Evolutionary conservation across 1,284 basidiomycete species (phyloP).

Genomic region (Cutaneotrichosporon cavernicola): DNA sequence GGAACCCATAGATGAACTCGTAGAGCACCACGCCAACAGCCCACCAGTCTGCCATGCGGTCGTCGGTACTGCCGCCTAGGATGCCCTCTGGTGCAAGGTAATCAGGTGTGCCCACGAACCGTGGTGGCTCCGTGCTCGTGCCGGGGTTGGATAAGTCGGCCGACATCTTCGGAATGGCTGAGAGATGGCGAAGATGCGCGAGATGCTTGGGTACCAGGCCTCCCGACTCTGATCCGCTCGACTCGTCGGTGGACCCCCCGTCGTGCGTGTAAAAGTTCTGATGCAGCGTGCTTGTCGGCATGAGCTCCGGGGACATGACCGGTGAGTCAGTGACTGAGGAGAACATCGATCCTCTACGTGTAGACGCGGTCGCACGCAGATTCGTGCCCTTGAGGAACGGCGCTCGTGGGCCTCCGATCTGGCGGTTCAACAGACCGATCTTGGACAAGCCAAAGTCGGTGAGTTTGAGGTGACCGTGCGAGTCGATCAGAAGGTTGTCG

Average conservation of each 20-base stretch:
- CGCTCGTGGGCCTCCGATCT: conserved; percentile 71
- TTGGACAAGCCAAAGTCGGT: conserved; percentile 97
- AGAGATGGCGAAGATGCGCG: conserved; percentile 53
- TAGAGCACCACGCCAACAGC: conserved; percentile 97
- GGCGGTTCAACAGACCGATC: conserved; percentile 94
- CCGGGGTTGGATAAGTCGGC: conserved; percentile 31
- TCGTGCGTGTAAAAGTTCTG: conserved; percentile 70
- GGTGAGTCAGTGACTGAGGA: conserved; percentile 59
- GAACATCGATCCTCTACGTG: conserved; percentile 60
- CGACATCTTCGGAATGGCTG: conserved; percentile 56
- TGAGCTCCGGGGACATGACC: conserved; percentile 52
- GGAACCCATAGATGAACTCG: conserved; percentile 95
- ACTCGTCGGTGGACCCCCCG: conserved; percentile 65
- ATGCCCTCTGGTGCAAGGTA: conserved; percentile 97
- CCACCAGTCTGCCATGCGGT: conserved; percentile 98
- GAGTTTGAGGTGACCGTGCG: conserved; percentile 91
- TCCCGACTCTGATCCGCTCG: conserved; percentile 81
- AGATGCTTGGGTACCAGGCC: conserved; percentile 73
- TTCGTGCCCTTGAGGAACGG: conserved; percentile 54
- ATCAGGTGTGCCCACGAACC: conserved; percentile 95
- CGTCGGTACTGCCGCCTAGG: conserved; percentile 90
- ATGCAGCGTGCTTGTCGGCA: conserved; percentile 56
- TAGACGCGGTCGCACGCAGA: conserved; percentile 46
- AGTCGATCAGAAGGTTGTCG: conserved; percentile 94
- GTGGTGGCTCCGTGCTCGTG: conserved; percentile 63